A percentile compares a stretch with the other conserved stretches of the same genome.
These are phyloP conservation scores for Fusarium sterilihyphosum DNA, from an alignment of 2,329 filamentous ascomycete species.

Conservation along the genomic window DNA sequence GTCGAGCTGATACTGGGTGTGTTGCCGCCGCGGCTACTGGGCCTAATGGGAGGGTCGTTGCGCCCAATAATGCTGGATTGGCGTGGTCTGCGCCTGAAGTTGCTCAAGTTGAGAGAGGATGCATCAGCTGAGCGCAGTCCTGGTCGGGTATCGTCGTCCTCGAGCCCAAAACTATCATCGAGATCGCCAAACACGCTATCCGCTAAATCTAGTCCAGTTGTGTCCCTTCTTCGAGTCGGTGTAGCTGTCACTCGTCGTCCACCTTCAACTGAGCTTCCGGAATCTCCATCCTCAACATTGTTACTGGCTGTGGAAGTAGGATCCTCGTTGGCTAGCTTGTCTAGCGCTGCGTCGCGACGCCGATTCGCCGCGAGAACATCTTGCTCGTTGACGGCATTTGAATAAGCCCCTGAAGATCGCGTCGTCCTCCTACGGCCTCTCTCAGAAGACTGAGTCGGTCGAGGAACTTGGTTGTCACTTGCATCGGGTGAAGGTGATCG, in stretches of 20 bases:
- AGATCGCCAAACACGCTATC: constrained; percentile 60
- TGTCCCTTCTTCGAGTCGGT: constrained; percentile 52
- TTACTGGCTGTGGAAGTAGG: constrained; percentile 44
- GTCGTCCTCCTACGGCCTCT: constrained; percentile 42
- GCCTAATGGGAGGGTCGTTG: constrained; percentile 62
- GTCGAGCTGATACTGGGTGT: constrained; percentile 60
- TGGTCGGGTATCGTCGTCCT: constrained; percentile 49
- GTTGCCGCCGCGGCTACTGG: constrained; percentile 60
- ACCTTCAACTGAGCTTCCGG: constrained; percentile 49
- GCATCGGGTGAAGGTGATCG: constrained; percentile 31
- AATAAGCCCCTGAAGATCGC: constrained; percentile 32
- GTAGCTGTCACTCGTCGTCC: constrained; percentile 51
- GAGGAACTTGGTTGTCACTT: constrained; percentile 26
- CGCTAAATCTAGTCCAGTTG: constrained; percentile 59
- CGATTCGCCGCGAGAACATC: constrained; percentile 40
- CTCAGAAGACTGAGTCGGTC: constrained; percentile 26
- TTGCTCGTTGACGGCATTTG: constrained; percentile 41
- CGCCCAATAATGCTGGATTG: constrained; percentile 62
- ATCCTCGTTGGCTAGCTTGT: constrained; percentile 49
- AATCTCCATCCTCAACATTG: constrained; percentile 42
- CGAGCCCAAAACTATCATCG: constrained; percentile 55
- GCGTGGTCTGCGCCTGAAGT: constrained; percentile 58
- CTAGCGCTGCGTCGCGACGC: constrained; percentile 51
- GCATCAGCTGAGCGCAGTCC: constrained; percentile 54
- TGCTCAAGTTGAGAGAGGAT: constrained; percentile 58